Conservation (phyloP, 208 protist genomes). For the Leishmania guyanensis region DNA sequence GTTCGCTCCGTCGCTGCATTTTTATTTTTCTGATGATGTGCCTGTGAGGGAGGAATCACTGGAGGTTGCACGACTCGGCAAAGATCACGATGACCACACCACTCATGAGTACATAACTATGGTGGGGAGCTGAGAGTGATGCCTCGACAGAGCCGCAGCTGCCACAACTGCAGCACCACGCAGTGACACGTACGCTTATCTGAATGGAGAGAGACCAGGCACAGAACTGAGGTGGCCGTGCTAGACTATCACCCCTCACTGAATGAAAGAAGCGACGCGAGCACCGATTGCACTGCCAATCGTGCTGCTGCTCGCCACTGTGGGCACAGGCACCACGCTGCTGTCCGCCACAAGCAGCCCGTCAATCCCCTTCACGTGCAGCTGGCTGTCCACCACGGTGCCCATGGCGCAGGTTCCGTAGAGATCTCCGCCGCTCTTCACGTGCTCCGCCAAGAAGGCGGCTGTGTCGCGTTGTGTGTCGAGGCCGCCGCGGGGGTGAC, state of each 20-base stretch:
- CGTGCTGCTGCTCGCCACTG: constrained; percentile 54
- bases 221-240: not conserved
- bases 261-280: constrained; percentile 47
- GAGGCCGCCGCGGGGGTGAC: constrained; percentile 46
- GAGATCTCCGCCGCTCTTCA: constrained; percentile 39
- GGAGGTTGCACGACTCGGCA: not conserved
- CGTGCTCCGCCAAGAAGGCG: constrained; percentile 60
- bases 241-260: not conserved
- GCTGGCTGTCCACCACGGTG: constrained; percentile 51
- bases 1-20: not conserved
- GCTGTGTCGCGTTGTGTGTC: constrained; percentile 50
- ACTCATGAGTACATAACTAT: not conserved
- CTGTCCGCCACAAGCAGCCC: constrained; percentile 67
- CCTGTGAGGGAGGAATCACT: not conserved
- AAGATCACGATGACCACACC: not conserved
- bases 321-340: constrained; percentile 78
- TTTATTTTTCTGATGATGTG: not conserved
- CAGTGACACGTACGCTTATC: not conserved
- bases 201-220: not conserved
- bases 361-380: constrained; percentile 57
- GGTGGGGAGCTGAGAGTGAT: not conserved
- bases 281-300: constrained; percentile 63
- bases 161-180: not conserved
- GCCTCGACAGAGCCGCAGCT: not conserved
- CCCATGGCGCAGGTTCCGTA: constrained; percentile 82